These are phyloP conservation scores for Calophaca sinica DNA, from an alignment of 306 rosid genomes.

Conservation along the genomic window DNA sequence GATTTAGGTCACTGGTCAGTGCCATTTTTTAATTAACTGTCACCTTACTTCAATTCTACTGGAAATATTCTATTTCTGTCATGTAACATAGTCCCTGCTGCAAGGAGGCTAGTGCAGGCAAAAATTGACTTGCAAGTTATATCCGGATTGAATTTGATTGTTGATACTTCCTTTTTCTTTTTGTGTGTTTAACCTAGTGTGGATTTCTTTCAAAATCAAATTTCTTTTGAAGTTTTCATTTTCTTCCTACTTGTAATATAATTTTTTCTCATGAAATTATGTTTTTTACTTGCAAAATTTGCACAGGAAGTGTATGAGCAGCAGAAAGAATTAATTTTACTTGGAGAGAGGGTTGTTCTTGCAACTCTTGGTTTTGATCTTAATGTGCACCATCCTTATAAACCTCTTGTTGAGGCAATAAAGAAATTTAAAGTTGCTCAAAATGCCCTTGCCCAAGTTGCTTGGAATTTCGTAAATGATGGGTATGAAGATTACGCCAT, in stretches of 20 bases:
- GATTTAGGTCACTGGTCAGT: constrained; percentile 11
- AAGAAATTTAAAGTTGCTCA: constrained; percentile 98
- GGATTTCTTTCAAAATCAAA: constrained; percentile 11
- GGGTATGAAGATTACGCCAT: constrained; percentile 72
- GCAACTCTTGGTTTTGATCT: constrained; percentile 96
- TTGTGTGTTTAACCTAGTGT: not conserved
- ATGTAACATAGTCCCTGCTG: constrained; percentile 21
- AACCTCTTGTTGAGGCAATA: constrained; percentile 98
- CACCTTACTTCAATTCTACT: not conserved
- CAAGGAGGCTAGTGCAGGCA: constrained; percentile 12
- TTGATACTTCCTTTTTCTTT: not conserved
- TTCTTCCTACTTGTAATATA: not conserved
- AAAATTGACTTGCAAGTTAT: not conserved
- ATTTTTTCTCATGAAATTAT: constrained; percentile 37
- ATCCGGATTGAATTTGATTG: constrained; percentile 6
- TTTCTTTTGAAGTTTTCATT: constrained; percentile 3
- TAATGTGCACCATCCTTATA: constrained; percentile 94
- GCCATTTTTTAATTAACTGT: constrained; percentile 10
- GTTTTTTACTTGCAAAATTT: constrained; percentile 38
- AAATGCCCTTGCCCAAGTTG: constrained; percentile 99
- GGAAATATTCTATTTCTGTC: constrained; percentile 6
- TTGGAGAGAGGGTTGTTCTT: constrained; percentile 96
- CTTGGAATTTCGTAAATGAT: constrained; percentile 99
- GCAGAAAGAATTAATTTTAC: constrained; percentile 87
- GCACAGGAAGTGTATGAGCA: constrained; percentile 95